Conservation (phyloP, 192 early-diverging fungal genomes). For the Podochytrium sp. region DNA sequence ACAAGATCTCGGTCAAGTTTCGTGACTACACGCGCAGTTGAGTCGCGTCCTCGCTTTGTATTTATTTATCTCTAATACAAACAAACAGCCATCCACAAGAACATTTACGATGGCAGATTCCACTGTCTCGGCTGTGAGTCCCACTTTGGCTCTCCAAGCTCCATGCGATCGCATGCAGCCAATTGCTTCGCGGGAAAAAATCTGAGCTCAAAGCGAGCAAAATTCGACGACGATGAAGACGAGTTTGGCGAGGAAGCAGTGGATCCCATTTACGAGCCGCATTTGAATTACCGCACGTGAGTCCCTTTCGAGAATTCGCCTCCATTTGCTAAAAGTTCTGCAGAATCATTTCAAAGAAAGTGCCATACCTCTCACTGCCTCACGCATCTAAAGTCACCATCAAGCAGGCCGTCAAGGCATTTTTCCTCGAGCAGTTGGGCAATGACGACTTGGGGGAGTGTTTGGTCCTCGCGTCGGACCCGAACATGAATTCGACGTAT, state of each 20-base stretch:
- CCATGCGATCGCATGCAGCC: background rate
- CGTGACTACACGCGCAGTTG: background rate
- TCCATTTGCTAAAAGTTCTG: background rate
- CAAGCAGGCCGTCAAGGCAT: background rate
- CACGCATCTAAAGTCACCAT: background rate
- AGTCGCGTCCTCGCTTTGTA: background rate
- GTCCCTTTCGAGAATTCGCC: background rate
- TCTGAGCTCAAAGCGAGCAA: too few relatives aligned
- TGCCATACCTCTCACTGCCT: background rate
- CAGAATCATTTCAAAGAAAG: background rate
- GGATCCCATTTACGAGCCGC: background rate
- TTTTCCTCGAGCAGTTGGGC: background rate
- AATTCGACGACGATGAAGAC: background rate
- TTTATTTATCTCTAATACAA: background rate
- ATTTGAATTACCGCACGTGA: constrained; percentile 1
- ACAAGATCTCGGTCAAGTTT: background rate
- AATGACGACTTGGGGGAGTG: background rate
- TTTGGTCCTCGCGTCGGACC: background rate
- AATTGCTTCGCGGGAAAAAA: background rate
- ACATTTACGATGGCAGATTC: background rate
- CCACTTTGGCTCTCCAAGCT: background rate
- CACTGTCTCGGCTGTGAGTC: background rate
- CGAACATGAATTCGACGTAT: too few relatives aligned
- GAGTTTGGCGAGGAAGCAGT: background rate
- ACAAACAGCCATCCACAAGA: background rate